Evolutionary conservation across 805 yeast species (phyloP), one percentile per base, ranked within the genome.

Genomic region (Naumovozyma castellii): DNA sequence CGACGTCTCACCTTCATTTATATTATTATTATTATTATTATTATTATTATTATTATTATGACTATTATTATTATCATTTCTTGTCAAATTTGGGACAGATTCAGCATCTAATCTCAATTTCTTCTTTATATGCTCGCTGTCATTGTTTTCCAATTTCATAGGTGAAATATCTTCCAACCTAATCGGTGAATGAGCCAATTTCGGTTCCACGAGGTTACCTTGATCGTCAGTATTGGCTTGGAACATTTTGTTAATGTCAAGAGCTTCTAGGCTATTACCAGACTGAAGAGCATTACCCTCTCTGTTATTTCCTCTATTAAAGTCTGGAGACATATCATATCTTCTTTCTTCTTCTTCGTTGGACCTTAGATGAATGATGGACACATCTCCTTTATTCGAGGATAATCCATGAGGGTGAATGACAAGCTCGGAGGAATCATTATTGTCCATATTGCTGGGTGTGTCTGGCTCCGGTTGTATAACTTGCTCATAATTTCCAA

Each of bases 241-340:
- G 34, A 51, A 51, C 49, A 48, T 43, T 17, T 43, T 47, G 35
- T 54, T 49, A 13, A 51, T 44, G 35, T 54, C 54, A 15, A 51
- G 37, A 30, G 46, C 43, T 36, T 51, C 54, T 18, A 54, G 35
- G 8, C 45, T 44, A 17, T 37, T 43, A n/a, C 32, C 5, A 9
- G 32, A 5, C 13, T 9, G 8, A 9, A 14, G 13, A 12, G 8
- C 13, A 9, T 13, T 6, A 8, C 13, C 32, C 5, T 29, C 14
- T 9, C 6, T 22, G 27, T 29, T 13, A 6, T 9, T 29, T 8
- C 32, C 32, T 29, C 32, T 29, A n/a, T 29, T 29, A n/a, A 29
- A 29, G 14, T 29, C 32, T 29, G 15, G 15, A 5, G 32, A 29
- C 32, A 29, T 29, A 29, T 29, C 32, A 5, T 29, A 22, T 22